Evolutionary conservation across 345 rosid species (phyloP).

Genomic region (Arabidopsis arenosa): DNA sequence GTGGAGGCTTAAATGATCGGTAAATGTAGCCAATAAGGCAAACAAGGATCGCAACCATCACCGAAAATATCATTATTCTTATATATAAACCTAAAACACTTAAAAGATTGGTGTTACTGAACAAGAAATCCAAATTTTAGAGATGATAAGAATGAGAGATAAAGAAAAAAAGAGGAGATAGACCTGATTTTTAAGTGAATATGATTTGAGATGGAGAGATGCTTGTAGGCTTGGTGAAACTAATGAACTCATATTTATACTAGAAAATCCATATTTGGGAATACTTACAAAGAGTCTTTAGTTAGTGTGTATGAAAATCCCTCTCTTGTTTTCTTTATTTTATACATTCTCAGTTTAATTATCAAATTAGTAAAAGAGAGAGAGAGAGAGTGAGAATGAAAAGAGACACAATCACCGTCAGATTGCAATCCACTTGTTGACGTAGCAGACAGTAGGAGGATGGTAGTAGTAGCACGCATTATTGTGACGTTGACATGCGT

Average conservation of each 20-base stretch:
- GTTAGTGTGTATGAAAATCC: no score
- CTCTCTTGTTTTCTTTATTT: neutral
- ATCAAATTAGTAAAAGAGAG: neutral
- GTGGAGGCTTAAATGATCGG: slow-evolving; percentile 66
- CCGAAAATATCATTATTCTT: slow-evolving; percentile 56
- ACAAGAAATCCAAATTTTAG: neutral
- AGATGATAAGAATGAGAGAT: neutral
- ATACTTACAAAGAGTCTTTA: neutral
- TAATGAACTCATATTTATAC: slow-evolving; percentile 11
- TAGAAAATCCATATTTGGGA: neutral
- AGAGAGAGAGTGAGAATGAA: neutral
- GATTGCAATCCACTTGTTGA: slow-evolving; percentile 23
- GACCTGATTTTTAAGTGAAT: neutral
- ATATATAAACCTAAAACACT: slow-evolving; percentile 9
- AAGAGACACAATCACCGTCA: slow-evolving; percentile 27
- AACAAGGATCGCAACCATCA: slow-evolving; percentile 52
- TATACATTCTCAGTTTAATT: neutral
- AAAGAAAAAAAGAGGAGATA: neutral
- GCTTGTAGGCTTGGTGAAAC: slow-evolving; percentile 2
- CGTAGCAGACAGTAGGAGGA: slow-evolving; percentile 25
- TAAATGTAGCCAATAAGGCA: slow-evolving; percentile 64
- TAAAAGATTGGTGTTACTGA: neutral
- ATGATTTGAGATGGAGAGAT: neutral
- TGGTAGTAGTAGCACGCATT: slow-evolving; percentile 12
- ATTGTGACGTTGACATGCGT: slow-evolving; percentile 40